phyloP scores from a whole-genome alignment of 2,329 filamentous ascomycete species.

The Hypoxylon sp. region DNA sequence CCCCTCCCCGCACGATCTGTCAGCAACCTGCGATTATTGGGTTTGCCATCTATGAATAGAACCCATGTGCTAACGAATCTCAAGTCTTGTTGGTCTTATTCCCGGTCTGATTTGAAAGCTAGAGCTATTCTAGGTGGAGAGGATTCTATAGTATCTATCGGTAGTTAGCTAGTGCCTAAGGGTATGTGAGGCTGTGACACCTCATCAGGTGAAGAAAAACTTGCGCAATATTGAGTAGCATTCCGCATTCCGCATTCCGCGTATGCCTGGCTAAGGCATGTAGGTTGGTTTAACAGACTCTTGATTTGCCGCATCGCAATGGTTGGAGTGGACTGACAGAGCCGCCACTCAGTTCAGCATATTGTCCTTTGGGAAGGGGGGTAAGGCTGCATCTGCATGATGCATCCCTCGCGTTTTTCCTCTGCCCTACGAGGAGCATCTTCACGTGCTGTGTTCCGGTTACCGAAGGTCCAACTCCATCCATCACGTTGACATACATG shows the following conservation, averaged over 20 bases:
- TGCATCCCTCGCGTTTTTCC: slow-evolving; percentile 2
- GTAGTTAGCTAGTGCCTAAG: background rate
- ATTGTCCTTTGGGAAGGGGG: background rate
- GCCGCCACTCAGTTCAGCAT: background rate
- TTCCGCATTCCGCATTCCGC: background rate
- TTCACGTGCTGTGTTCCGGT: slow-evolving; percentile 6
- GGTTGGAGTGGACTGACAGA: background rate
- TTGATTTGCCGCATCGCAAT: background rate
- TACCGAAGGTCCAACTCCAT: slow-evolving; percentile 6
- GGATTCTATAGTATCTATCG: background rate
- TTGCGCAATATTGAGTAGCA: background rate
- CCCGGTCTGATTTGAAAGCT: background rate
- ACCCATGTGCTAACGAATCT: slow-evolving; percentile 19
- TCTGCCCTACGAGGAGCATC: slow-evolving; percentile 14
- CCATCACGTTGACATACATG: background rate
- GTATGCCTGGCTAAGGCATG: background rate
- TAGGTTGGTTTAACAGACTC: background rate
- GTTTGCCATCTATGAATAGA: slow-evolving; percentile 22
- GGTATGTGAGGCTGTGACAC: background rate
- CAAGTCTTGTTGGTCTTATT: background rate
- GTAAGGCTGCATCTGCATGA: slow-evolving; percentile 34
- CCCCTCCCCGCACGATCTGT: slow-evolving; percentile 18
- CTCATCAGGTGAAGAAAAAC: background rate
- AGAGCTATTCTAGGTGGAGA: background rate
- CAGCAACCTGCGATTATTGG: slow-evolving; percentile 11